phyloP scores from a whole-genome alignment of 164 flowering plant species.

The Magnolia officinalis region DNA sequence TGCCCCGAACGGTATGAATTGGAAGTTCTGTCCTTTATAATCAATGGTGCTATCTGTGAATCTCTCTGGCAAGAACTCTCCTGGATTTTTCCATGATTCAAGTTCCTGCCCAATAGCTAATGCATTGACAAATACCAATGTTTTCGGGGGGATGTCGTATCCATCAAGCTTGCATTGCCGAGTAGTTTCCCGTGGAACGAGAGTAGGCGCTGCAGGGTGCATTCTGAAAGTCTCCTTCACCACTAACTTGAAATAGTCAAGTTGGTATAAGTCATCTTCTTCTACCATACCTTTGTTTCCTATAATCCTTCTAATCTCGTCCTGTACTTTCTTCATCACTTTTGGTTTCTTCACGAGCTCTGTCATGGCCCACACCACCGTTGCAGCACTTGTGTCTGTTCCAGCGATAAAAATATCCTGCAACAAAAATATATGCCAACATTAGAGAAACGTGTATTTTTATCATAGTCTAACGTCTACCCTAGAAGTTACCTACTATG shows the following conservation, averaged over 20 bases:
- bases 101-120: not conserved
- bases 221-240: slow-evolving; percentile 2
- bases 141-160: not conserved
- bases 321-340: not conserved
- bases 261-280: not conserved
- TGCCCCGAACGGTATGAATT: not conserved
- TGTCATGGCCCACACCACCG: not conserved
- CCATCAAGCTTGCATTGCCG: not conserved
- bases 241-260: not conserved
- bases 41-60: not conserved
- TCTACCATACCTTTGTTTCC: not conserved
- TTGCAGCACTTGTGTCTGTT: not conserved
- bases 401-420: slow-evolving; percentile 1
- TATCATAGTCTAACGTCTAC: too few relatives aligned
- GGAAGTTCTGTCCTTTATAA: not conserved
- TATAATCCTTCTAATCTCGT: slow-evolving; percentile 1
- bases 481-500: too few relatives aligned
- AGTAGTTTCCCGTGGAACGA: slow-evolving; percentile 1
- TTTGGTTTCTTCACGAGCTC: not conserved
- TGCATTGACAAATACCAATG: slow-evolving; percentile 1
- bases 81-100: not conserved
- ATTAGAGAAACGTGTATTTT: too few relatives aligned
- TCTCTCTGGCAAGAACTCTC: slow-evolving; percentile 1
- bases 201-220: not conserved
- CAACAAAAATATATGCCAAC: not conserved